These are phyloP conservation scores for Candida germanica DNA, from an alignment of 805 yeast species.

Conservation along the genomic window DNA sequence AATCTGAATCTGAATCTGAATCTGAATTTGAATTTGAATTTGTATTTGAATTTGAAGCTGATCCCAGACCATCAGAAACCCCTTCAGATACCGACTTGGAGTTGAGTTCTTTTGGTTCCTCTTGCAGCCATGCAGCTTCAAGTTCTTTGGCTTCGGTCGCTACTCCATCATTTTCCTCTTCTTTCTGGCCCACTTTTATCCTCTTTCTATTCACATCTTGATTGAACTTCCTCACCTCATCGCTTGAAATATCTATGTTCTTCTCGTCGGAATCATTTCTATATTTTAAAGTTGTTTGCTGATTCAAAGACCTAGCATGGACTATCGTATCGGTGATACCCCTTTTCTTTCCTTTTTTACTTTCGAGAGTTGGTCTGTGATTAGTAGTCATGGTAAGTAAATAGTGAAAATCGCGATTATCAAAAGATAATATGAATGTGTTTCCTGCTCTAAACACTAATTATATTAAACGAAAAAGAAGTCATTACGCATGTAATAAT, in stretches of 20 bases:
- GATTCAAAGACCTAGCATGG: conserved; percentile 32
- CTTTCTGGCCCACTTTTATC: not conserved
- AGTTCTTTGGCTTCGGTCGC: not conserved
- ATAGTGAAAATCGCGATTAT: conserved; percentile 1
- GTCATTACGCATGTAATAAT: conserved; percentile 28
- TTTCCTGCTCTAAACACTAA: conserved; percentile 33
- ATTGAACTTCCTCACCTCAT: conserved; percentile 7
- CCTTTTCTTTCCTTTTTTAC: conserved; percentile 34
- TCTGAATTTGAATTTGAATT: conserved; percentile 2
- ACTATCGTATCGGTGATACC: conserved; percentile 31
- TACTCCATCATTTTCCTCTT: not conserved
- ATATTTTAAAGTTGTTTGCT: conserved; percentile 30
- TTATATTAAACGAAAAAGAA: conserved; percentile 29
- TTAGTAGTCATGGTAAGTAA: conserved; percentile 36
- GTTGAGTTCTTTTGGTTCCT: not conserved
- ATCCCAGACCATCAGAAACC: not conserved
- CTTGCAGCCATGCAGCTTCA: not conserved
- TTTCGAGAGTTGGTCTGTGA: conserved; percentile 42
- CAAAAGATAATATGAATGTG: conserved; percentile 22
- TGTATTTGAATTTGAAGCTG: not conserved
- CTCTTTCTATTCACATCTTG: not conserved
- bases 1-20: conserved; percentile 4
- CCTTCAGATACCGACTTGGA: not conserved
- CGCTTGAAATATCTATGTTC: conserved; percentile 6
- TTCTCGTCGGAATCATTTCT: conserved; percentile 29